Conservation (phyloP, 75 land plant genomes). For the Picea sitchensis region DNA sequence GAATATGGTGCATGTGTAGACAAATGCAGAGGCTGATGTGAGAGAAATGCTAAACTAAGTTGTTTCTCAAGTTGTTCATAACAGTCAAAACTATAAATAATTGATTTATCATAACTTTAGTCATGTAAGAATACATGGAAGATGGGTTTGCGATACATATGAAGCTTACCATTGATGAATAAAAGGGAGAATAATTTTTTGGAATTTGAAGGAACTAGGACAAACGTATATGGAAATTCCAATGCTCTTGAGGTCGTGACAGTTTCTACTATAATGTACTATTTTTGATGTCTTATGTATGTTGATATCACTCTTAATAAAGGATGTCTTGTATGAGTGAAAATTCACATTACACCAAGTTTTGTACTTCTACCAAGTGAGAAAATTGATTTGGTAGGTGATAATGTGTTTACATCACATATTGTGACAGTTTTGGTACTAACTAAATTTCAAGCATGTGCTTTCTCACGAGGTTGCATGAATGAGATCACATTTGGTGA, state of each 20-base stretch:
- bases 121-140: constrained; percentile 97
- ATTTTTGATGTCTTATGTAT: constrained; percentile 87
- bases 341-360: constrained; percentile 71
- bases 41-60: constrained; percentile 94
- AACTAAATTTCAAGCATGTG: constrained; percentile 95
- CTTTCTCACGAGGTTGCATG: constrained; percentile 99
- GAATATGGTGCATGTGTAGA: constrained; percentile 93
- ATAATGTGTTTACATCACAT: constrained; percentile 99
- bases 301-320: constrained; percentile 98
- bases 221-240: constrained; percentile 97
- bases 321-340: constrained; percentile 96
- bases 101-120: constrained; percentile 34
- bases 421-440: constrained; percentile 89
- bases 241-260: constrained; percentile 99
- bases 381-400: constrained; percentile 97
- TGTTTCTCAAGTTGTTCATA: constrained; percentile 42
- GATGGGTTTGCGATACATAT: constrained; percentile 91
- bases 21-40: constrained; percentile 94
- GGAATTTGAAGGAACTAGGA: constrained; percentile 86
- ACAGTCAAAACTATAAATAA: constrained; percentile 14
- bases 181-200: constrained; percentile 76
- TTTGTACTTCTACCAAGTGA: constrained; percentile 96
- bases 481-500: constrained; percentile 98
- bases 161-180: constrained; percentile 76
- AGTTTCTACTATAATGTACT: constrained; percentile 93